Evolutionary conservation across 768 basidiomycete species (phyloP).

Genomic region (Erythrobasidium yunnanense): DNA sequence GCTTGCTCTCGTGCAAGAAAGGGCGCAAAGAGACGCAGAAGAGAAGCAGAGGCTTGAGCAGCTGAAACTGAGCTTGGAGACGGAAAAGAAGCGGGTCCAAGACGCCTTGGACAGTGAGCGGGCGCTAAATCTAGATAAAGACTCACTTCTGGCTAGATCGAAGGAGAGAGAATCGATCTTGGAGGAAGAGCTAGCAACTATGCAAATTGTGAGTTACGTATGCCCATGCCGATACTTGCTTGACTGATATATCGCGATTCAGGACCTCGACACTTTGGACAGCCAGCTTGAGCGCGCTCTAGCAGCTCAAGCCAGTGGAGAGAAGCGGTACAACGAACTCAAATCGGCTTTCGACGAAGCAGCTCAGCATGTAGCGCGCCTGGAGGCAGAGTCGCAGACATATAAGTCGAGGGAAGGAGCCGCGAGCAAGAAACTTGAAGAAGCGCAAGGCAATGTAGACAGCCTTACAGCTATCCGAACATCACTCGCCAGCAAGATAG

Average conservation of each 20-base stretch:
- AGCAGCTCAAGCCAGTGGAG: slow-evolving; percentile 27
- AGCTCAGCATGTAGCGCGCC: slow-evolving; percentile 67
- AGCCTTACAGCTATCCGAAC: not conserved
- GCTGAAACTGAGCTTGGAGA: slow-evolving; percentile 68
- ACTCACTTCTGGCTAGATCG: slow-evolving; percentile 65
- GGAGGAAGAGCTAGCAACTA: slow-evolving; percentile 66
- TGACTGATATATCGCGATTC: not conserved
- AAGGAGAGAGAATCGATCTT: slow-evolving; percentile 75
- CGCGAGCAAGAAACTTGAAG: slow-evolving; percentile 57
- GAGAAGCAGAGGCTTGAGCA: slow-evolving; percentile 69
- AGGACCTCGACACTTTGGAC: slow-evolving; percentile 71
- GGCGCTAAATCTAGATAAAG: slow-evolving; percentile 67
- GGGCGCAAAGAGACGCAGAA: slow-evolving; percentile 72
- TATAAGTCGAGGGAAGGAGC: slow-evolving; percentile 56
- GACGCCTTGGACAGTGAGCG: slow-evolving; percentile 74
- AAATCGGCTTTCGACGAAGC: slow-evolving; percentile 68
- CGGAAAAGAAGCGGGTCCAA: slow-evolving; percentile 71
- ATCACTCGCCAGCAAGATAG: not conserved
- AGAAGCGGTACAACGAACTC: slow-evolving; percentile 31
- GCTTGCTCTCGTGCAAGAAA: slow-evolving; percentile 63
- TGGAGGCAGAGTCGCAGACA: slow-evolving; percentile 64
- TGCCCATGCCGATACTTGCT: not conserved
- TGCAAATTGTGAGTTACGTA: slow-evolving; percentile 48
- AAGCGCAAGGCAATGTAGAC: slow-evolving; percentile 57
- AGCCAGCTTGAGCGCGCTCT: slow-evolving; percentile 54